Evolutionary conservation across 306 rosid genomes (phyloP).

Genomic region (Sphenostylis stenocarpa): DNA sequence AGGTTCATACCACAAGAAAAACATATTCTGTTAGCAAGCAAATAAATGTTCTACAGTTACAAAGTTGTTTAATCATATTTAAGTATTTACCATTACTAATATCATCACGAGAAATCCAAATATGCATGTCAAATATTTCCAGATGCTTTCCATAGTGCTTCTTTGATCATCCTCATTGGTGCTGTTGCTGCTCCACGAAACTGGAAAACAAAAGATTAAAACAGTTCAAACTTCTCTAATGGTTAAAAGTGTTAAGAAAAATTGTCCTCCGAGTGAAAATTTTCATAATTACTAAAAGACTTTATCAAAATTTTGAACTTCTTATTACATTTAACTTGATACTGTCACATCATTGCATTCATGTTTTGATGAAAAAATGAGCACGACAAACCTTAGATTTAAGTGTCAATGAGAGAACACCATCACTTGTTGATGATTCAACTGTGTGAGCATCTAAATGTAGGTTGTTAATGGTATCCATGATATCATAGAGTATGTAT

Average conservation of each 20-base stretch:
- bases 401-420: conserved; percentile 63
- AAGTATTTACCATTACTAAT: neutral
- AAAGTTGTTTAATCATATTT: conserved; percentile 3
- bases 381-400: conserved; percentile 69
- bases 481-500: conserved; percentile 66
- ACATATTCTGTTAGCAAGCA: conserved; percentile 21
- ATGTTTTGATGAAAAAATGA: too few species aligned
- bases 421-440: conserved; percentile 67
- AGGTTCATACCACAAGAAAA: conserved; percentile 21
- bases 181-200: conserved; percentile 71
- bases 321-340: too few species aligned
- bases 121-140: conserved; percentile 32
- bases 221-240: conserved; percentile 20
- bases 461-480: conserved; percentile 68
- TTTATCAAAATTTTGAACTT: too few species aligned
- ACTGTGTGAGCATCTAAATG: conserved; percentile 70
- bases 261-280: neutral
- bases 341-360: too few species aligned
- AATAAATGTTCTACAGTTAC: conserved; percentile 20
- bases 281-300: neutral
- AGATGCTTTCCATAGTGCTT: conserved; percentile 62
- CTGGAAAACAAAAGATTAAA: conserved; percentile 48
- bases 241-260: neutral
- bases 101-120: conserved; percentile 20
- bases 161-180: conserved; percentile 64